Base-by-base conservation (phyloP, 2,329 filamentous ascomycete species). In the Tolypocladium tropicale region DNA sequence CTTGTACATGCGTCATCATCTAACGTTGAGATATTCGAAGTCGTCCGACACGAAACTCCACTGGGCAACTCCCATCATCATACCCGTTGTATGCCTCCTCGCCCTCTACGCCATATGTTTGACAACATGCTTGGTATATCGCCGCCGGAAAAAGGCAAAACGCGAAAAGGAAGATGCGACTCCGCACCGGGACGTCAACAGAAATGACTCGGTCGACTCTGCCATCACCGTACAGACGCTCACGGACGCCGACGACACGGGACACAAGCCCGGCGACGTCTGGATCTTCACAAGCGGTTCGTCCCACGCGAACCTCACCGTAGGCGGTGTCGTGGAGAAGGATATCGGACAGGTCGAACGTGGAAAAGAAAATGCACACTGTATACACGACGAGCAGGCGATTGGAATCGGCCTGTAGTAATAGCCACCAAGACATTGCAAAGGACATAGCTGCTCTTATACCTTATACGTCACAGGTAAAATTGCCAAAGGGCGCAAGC, bases 71-170 rank as follows among this genome's bases (percentile, higher is more conserved):
- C 64, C 67, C 4, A 63, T 70, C 7, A 59, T 66, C 23, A 65
- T 70, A 14, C 65, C 66, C 34, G 62, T 70, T 30, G 59, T 66
- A 34, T 61, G 63, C n/a, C 58, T 70, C 9, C 59, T 71, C 1
- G 58, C 62, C 9, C 48, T 70, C 18, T 71, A 70, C 55, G 61
- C 60, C 36, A 32, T 66, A 1, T 66, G 60, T n/a, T 54, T 71
- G 12, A 55, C 63, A 11, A 62, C 62, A 21, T 70, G 64, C 43
- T 58, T 69, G 37, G 52, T 62, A 32, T 64, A 65, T 57, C 65
- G 66, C 10, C 64, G 66, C 4, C 62, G 63, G 18, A 65, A 59
- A 56, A 64, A 58, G 46, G 56, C 57, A 18, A 65, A 60, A 55
- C 57, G 54, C 18, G 60, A 63, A 30, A 56, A 55, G 11, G 58